A percentile compares a stretch with the other conserved stretches of the same genome.
These are phyloP conservation scores for Annulohypoxylon nitens DNA, from an alignment of 495 filamentous ascomycete species.

Conservation along the genomic window DNA sequence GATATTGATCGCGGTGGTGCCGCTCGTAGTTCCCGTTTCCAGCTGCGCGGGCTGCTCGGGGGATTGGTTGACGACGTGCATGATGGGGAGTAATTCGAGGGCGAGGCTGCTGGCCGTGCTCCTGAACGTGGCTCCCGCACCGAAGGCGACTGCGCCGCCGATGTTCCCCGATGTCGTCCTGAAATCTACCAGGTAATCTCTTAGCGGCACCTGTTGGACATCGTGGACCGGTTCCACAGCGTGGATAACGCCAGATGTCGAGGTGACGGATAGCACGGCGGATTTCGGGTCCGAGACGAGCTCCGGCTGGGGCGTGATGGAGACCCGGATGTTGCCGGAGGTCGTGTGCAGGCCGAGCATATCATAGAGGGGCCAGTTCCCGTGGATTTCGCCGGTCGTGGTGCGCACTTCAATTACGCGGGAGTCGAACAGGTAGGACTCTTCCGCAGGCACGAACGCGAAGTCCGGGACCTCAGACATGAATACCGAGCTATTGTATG, in stretches of 20 bases:
- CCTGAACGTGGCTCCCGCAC: constrained; percentile 35
- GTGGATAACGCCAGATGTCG: constrained; percentile 54
- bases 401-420: constrained; percentile 53
- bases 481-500: constrained; percentile 16
- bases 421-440: constrained; percentile 51
- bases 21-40: constrained; percentile 54
- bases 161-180: constrained; percentile 54
- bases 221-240: constrained; percentile 54
- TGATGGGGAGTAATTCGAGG: constrained; percentile 55
- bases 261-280: constrained; percentile 52
- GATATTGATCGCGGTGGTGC: constrained; percentile 46
- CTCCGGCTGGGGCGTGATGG: constrained; percentile 53
- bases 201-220: constrained; percentile 48
- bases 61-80: constrained; percentile 36
- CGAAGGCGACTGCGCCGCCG: constrained; percentile 50
- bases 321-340: constrained; percentile 55
- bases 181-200: constrained; percentile 59
- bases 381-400: constrained; percentile 54
- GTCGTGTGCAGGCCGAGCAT: constrained; percentile 54
- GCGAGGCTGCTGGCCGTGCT: constrained; percentile 48
- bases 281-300: constrained; percentile 45
- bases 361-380: constrained; percentile 61
- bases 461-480: constrained; percentile 29
- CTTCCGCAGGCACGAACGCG: constrained; percentile 41
- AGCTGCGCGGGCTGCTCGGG: constrained; percentile 29